These are phyloP conservation scores for Peniophora sp. DNA, from an alignment of 1,284 basidiomycete species.

Conservation along the genomic window DNA sequence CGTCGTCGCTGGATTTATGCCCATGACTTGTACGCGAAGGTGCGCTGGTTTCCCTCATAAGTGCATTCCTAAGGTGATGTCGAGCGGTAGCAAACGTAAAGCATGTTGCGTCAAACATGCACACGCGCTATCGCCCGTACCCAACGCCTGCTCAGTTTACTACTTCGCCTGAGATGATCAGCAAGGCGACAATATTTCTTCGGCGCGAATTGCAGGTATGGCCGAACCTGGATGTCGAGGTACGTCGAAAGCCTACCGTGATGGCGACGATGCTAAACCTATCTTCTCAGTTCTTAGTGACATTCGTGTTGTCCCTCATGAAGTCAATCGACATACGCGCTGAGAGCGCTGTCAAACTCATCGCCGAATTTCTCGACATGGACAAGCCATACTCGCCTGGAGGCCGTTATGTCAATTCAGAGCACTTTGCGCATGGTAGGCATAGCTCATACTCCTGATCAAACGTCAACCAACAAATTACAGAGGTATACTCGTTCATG, in stretches of 20 bases:
- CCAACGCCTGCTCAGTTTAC: constrained; percentile 76
- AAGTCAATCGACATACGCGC: constrained; percentile 84
- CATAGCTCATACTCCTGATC: constrained; percentile 1
- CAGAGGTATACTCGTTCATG: constrained; percentile 81
- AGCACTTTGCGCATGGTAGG: constrained; percentile 85
- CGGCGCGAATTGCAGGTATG: constrained; percentile 79
- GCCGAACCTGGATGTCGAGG: constrained; percentile 78
- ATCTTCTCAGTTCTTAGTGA: constrained; percentile 63
- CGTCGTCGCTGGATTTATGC: constrained; percentile 62
- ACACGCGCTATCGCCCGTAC: constrained; percentile 75
- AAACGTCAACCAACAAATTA: background rate
- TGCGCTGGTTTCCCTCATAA: constrained; percentile 23
- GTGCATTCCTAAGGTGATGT: background rate
- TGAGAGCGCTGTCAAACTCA: constrained; percentile 72
- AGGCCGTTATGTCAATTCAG: constrained; percentile 58
- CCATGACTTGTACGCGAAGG: constrained; percentile 75
- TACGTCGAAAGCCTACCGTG: too few species aligned
- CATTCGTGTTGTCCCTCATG: constrained; percentile 78
- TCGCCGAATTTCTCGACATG: constrained; percentile 81
- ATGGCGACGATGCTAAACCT: too few species aligned
- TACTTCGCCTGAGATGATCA: constrained; percentile 62
- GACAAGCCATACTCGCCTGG: constrained; percentile 49
- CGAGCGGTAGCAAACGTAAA: constrained; percentile 18
- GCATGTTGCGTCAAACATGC: constrained; percentile 82
- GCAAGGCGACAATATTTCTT: constrained; percentile 72